A percentile compares a stretch with the other conserved stretches of the same genome.
Evolutionary conservation across 2,329 filamentous ascomycete genomes (phyloP).

Genomic region (Trematosphaeria pertusa): DNA sequence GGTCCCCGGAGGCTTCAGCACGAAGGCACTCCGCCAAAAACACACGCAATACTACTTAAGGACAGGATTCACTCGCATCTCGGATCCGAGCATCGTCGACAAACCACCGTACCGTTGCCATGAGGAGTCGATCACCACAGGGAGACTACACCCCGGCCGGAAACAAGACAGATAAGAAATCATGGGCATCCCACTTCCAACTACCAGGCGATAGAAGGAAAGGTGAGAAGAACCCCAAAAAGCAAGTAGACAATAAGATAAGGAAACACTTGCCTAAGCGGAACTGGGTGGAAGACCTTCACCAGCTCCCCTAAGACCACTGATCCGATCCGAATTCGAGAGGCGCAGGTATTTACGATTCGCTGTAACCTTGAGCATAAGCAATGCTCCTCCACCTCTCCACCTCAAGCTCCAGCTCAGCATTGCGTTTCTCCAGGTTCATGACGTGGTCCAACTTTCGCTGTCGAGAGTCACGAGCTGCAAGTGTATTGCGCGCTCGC

Average conservation of each 20-base stretch:
- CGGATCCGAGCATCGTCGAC: background rate
- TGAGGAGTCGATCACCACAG: constrained; percentile 48
- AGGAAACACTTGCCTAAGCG: constrained; percentile 35
- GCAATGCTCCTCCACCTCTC: constrained; percentile 53
- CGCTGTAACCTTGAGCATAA: constrained; percentile 46
- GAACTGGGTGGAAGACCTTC: constrained; percentile 35
- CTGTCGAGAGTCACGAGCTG: constrained; percentile 89
- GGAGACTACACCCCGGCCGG: constrained; percentile 45
- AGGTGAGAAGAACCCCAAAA: constrained; percentile 7
- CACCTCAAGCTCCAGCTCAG: constrained; percentile 65
- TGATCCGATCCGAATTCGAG: constrained; percentile 33
- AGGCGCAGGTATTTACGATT: constrained; percentile 41
- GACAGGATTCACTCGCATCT: constrained; percentile 5
- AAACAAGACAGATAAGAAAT: constrained; percentile 9
- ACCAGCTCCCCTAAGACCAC: constrained; percentile 46
- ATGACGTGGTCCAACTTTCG: constrained; percentile 81
- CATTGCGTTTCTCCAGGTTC: constrained; percentile 76
- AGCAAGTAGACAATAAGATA: constrained; percentile 8
- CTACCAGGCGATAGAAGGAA: constrained; percentile 1
- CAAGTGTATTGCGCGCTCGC: constrained; percentile 91
- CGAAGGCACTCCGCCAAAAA: constrained; percentile 10
- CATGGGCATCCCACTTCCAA: constrained; percentile 10
- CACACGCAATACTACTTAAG: constrained; percentile 5
- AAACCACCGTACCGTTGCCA: constrained; percentile 29
- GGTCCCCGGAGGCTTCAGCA: constrained; percentile 20